Percentiles rank a stretch among this genome's conserved stretches.
Evolutionary conservation across 2,329 filamentous ascomycete species (phyloP).

Genomic region (Clonostachys chloroleuca): DNA sequence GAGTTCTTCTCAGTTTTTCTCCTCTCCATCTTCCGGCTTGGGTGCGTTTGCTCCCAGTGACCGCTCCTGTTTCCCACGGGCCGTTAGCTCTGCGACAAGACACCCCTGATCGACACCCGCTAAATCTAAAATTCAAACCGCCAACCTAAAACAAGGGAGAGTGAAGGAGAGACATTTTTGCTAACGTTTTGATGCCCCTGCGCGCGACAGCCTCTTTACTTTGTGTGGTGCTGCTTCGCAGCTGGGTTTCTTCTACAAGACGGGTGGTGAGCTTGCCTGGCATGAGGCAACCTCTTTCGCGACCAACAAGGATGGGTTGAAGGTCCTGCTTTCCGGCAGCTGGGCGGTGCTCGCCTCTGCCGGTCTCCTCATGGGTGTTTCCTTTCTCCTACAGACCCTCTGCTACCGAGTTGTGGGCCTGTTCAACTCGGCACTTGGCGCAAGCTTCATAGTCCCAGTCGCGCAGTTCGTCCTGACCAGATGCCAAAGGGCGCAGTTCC

Average conservation of each 20-base stretch:
- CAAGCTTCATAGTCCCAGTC: constrained; percentile 5
- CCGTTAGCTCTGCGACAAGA: background rate
- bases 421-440: constrained; percentile 10
- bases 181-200: constrained; percentile 2
- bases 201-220: constrained; percentile 12
- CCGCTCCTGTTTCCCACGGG: too few relatives aligned
- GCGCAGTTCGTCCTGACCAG: too few relatives aligned
- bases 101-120: too few relatives aligned
- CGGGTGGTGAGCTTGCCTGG: constrained; percentile 23
- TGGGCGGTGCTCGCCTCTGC: constrained; percentile 13
- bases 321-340: constrained; percentile 21
- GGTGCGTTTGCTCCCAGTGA: too few relatives aligned
- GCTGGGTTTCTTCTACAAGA: constrained; percentile 21
- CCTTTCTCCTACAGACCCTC: constrained; percentile 13
- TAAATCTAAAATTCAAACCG: too few relatives aligned
- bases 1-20: too few relatives aligned
- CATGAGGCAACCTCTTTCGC: constrained; percentile 20
- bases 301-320: constrained; percentile 18
- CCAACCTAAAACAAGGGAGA: too few relatives aligned
- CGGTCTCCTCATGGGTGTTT: constrained; percentile 11
- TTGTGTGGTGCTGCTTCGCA: constrained; percentile 20
- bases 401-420: constrained; percentile 13
- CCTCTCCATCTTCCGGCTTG: too few relatives aligned
- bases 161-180: background rate
- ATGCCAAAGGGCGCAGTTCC: too few relatives aligned